Evolutionary conservation across 1,139 yeast genomes (phyloP), one percentile per base, ranked within the genome.

Genomic region (Hyphopichia fennica): DNA sequence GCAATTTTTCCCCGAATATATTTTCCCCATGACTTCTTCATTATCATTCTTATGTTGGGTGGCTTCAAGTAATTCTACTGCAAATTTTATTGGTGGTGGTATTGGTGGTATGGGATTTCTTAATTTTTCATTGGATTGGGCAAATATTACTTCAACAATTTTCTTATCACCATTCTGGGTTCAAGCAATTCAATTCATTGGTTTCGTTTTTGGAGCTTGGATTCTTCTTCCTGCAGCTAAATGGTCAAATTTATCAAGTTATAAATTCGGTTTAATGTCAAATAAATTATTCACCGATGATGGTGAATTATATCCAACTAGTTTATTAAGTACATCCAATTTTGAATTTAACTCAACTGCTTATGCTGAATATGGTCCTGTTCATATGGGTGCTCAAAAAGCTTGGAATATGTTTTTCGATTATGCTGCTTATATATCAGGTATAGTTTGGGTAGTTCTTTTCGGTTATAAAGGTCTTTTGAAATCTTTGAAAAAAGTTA

Each of bases 401-500:
- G 63, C 67, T 1, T 65, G 72, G 66, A 66, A 65, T 45, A 69
- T 68, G 50, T 67, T 70, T 39, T 69, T 69, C 40, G 76, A 70
- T 44, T 69, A 67, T 42, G 75, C 73, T 1, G 69, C 74, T 0
- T 69, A 69, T 42, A 48, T 63, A 1, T 64, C 71, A 43, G 74
- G 74, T 0, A 47, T 68, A 3, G 52, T 58, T 2, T 69, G 74
- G 74, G 60, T 70, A 15, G 41, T 60, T 35, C 43, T 67, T 37
- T 63, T 54, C 53, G 59, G 68, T 17, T 55, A 52, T 52, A 17
- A 35, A 20, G 44, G 41, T 19, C 23, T 45, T n/a, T 28, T 9
- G 4, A 40, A 30, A 37, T 40, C 49, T 6, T 44, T 54, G 32
- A 42, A 44, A 28, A 42, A 35, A 25, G 45, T 56, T 7, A 39